Evolutionary conservation across 2,329 filamentous ascomycete genomes (phyloP), one percentile per base, ranked within the genome.

Genomic region (Pseudogymnoascus sp.): DNA sequence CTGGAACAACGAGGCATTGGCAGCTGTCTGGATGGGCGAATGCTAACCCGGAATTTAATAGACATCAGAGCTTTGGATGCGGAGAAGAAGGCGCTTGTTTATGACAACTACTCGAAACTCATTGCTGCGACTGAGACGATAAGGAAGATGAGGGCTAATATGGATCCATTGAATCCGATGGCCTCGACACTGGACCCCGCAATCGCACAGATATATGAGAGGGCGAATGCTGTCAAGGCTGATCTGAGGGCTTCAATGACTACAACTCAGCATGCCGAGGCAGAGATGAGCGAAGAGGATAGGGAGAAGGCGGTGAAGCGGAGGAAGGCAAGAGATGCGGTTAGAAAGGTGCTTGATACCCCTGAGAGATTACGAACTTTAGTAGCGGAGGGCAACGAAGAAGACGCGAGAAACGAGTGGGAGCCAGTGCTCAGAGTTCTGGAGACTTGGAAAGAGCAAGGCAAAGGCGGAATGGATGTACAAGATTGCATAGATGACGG

Each of bases 41-140:
- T 62, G n/a, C 42, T 42, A 39, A 45, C 42, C 19, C 5, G 5
- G 4, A 19, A n/a, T 33, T 23, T 12, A 9, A 49, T 33, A 67
- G 93, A 97, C 76, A 93, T 96, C 58, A 80, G 92, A 38, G 92
- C 91, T 2, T 80, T 99, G 16, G 94, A 97, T 71, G 93, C 93
- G 23, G 94, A 99, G 80, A 89, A 94, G 75, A 99, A 99, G 77
- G 92, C 93, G 1, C 78, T 99, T 65, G 94, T 99, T 4, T 99
- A 99, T 74, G 93, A 99, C 74, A 99, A 99, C 73, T 99, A 97
- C 75, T 94, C 89, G 68, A 97, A 97, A 77, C 78, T 99, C 67
- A 97, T 99, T 67, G 85, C 88, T n/a, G 94, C 94, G 1, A 97
- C 95, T 9, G 93, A 96, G 75, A 97, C 93, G 2, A 99, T 99